These are phyloP conservation scores for Eremomyces bilateralis DNA, from an alignment of 495 filamentous ascomycete genomes.

Conservation along the genomic window DNA sequence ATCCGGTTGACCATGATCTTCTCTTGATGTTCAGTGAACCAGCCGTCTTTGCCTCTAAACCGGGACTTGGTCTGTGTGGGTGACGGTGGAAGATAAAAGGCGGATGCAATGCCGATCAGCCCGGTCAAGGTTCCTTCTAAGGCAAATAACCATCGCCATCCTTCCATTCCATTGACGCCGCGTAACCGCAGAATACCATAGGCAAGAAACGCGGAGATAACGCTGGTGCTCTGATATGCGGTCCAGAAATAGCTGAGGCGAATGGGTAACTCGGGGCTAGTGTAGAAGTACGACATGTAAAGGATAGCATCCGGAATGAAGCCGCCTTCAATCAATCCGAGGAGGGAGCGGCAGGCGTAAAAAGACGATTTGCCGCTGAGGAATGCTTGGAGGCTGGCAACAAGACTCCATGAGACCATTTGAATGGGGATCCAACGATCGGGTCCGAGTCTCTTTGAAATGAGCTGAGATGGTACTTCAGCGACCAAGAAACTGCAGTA, in stretches of 20 bases:
- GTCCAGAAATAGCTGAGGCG: slow-evolving; percentile 13
- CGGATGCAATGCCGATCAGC: slow-evolving; percentile 12
- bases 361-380: slow-evolving; percentile 39
- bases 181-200: slow-evolving; percentile 11
- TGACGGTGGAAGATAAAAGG: slow-evolving; percentile 13
- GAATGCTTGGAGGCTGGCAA: slow-evolving; percentile 46
- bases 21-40: slow-evolving; percentile 16
- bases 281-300: slow-evolving; percentile 19
- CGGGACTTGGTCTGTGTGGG: slow-evolving; percentile 11
- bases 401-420: slow-evolving; percentile 57
- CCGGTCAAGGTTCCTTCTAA: slow-evolving; percentile 14
- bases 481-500: slow-evolving; percentile 40
- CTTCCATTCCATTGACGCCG: slow-evolving; percentile 12
- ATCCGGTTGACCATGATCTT: slow-evolving; percentile 18
- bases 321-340: slow-evolving; percentile 58
- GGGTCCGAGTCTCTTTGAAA: slow-evolving; percentile 54
- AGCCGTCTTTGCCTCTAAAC: slow-evolving; percentile 15
- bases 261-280: slow-evolving; percentile 10
- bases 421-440: slow-evolving; percentile 73
- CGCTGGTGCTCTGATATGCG: slow-evolving; percentile 10
- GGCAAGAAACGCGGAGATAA: slow-evolving; percentile 13
- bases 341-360: slow-evolving; percentile 36
- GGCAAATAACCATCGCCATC: slow-evolving; percentile 15
- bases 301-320: slow-evolving; percentile 27
- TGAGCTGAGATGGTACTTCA: slow-evolving; percentile 51